phyloP scores from a whole-genome alignment of 768 basidiomycete genomes.

The Suillus luteus region DNA sequence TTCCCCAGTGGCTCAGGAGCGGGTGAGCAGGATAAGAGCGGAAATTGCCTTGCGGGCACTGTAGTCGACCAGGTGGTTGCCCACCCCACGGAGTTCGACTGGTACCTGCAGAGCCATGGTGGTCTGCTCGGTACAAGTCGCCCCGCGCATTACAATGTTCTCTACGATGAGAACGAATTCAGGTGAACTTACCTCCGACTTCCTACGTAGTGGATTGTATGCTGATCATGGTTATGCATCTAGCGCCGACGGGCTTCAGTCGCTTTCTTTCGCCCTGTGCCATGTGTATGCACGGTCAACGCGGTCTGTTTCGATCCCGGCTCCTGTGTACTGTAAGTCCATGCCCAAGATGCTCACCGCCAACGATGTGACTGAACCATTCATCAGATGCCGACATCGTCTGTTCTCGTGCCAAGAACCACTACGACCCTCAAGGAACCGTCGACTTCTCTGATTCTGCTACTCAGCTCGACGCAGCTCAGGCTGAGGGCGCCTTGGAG shows the following conservation, averaged over 20 bases:
- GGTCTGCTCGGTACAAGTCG: constrained; percentile 78
- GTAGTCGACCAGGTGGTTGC: constrained; percentile 72
- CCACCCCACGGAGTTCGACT: constrained; percentile 76
- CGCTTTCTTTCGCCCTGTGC: constrained; percentile 71
- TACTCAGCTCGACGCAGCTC: constrained; percentile 46
- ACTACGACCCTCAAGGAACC: constrained; percentile 65
- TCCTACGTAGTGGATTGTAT: not conserved
- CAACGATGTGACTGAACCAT: constrained; percentile 4
- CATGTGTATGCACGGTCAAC: constrained; percentile 82
- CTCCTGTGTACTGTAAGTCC: constrained; percentile 74
- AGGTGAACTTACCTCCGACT: constrained; percentile 40
- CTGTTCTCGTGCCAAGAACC: constrained; percentile 78
- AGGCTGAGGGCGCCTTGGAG: constrained; percentile 45
- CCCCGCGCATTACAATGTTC: constrained; percentile 55
- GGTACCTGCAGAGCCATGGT: constrained; percentile 76
- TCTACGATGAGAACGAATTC: constrained; percentile 58
- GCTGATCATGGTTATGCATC: constrained; percentile 14
- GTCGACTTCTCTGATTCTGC: constrained; percentile 62
- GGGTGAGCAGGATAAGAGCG: constrained; percentile 59
- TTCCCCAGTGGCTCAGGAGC: constrained; percentile 44
- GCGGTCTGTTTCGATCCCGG: constrained; percentile 80
- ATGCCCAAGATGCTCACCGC: not conserved
- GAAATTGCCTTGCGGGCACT: constrained; percentile 77
- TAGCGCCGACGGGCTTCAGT: constrained; percentile 70
- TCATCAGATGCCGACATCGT: constrained; percentile 71